phyloP scores from a whole-genome alignment of 169 alveolate genomes.

The Fabrea salina region DNA sequence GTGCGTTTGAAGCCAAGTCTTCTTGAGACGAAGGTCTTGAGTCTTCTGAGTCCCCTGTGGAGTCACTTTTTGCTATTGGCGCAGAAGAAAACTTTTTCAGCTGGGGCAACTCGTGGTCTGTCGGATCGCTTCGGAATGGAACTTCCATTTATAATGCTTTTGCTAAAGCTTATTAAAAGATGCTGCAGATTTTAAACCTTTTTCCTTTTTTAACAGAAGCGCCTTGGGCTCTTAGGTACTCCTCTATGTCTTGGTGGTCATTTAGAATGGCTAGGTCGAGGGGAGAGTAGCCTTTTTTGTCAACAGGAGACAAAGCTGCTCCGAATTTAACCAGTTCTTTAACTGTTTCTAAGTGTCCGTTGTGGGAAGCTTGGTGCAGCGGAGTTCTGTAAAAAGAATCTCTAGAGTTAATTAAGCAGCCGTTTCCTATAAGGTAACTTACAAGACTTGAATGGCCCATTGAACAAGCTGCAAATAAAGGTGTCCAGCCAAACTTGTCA shows the following conservation, averaged over 20 bases:
- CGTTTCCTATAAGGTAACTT: background rate
- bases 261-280: background rate
- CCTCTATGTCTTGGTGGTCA: background rate
- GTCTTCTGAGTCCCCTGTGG: no score
- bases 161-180: no score
- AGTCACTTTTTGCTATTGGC: no score
- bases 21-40: no score
- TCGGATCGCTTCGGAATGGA: no score
- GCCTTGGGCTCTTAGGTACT: background rate
- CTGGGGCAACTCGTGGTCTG: no score
- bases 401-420: background rate
- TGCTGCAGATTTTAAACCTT: no score
- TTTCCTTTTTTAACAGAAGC: no score
- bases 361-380: conserved; percentile 23
- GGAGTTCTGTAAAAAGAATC: conserved; percentile 6
- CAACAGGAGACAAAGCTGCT: conserved; percentile 15
- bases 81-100: no score
- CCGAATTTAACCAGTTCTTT: conserved; percentile 4
- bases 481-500: conserved; percentile 17
- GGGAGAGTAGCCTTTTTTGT: conserved; percentile 7
- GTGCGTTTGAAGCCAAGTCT: no score
- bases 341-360: background rate
- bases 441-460: background rate
- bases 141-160: no score
- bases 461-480: conserved; percentile 14